Base-by-base conservation (phyloP, 441 rosid genomes). In the Mallotus repandus region DNA sequence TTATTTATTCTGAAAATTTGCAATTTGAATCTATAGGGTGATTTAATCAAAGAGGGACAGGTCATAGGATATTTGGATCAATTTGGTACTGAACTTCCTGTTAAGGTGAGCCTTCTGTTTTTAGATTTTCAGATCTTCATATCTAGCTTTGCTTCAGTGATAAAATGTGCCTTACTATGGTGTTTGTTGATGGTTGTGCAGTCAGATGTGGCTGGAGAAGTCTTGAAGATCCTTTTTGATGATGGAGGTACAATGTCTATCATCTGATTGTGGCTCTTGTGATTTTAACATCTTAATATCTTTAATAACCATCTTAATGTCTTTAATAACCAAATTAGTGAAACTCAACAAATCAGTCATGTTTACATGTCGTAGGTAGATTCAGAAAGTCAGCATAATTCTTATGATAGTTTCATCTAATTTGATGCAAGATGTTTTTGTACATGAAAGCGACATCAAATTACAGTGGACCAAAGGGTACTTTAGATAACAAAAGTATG, bases 201-300 rank as follows among this genome's bases (percentile, higher is more conserved):
- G 99, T 89, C 99, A 0, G 93, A 89, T 83, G 91, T 86, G 65
- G 93, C 88, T 70, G 99, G 98, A 62, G 92, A 91, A 84, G 87
- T 93, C 81, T 78, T 96, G 53, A 93, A 90, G 93, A 74, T 96
- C 78, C 89, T 96, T 68, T 81, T 88, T 32, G 78, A 87, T 63
- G 97, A 91, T 57, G 98, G 96, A 91, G 99, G 99, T 96, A 88
- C 21, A 60, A 53, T 58, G 43, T 71, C 69, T n/a, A 22, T 52
- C 56, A 29, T 75, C 70, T 66, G 57, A 63, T 54, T 55, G 46
- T 18, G 9, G 29, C 29, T 45, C 32, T 13, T 65, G 55, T 61
- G 60, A 52, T 13, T 62, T 60, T 41, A 52, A 21, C 69, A 15
- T 75, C 61, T 63, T 57, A 22, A 32, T 45, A 21, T 53, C 63